Evolutionary conservation across 805 yeast species (phyloP).

Genomic region (Wickerhamiella vanderwaltii): DNA sequence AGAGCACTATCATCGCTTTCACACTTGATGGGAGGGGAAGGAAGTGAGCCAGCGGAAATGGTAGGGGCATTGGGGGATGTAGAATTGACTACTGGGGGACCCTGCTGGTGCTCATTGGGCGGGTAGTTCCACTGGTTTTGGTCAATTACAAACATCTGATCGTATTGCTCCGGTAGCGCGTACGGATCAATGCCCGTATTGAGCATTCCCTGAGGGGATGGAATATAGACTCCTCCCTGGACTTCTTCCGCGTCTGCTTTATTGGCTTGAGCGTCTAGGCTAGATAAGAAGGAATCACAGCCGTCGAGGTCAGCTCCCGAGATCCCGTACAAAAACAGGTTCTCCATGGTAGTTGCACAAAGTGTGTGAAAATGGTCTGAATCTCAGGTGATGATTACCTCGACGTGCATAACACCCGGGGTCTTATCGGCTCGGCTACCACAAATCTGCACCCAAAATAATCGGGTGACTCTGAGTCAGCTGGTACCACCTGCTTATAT

Average conservation of each 20-base stretch:
- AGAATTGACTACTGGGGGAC: neutral
- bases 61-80: neutral
- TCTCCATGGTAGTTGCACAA: conserved; percentile 10
- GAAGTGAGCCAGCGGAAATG: neutral
- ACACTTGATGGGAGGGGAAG: conserved; percentile 8
- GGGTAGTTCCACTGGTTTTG: conserved; percentile 6
- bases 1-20: neutral
- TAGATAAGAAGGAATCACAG: conserved; percentile 11
- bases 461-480: neutral
- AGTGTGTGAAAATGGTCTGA: conserved; percentile 1
- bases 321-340: conserved; percentile 12
- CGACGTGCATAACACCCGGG: too few species aligned
- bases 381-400: conserved; percentile 6
- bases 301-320: conserved; percentile 11
- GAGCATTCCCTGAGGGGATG: conserved; percentile 13
- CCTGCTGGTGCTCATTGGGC: neutral
- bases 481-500: neutral
- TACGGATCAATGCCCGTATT: conserved; percentile 12
- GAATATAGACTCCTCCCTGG: conserved; percentile 6
- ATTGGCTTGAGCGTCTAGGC: conserved; percentile 7
- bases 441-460: too few species aligned
- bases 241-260: conserved; percentile 4
- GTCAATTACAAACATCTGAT: conserved; percentile 8
- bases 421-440: too few species aligned
- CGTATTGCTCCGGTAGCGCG: conserved; percentile 4